These are phyloP conservation scores for Metarhizium brunneum DNA, from an alignment of 2,329 filamentous ascomycete species.

Conservation along the genomic window DNA sequence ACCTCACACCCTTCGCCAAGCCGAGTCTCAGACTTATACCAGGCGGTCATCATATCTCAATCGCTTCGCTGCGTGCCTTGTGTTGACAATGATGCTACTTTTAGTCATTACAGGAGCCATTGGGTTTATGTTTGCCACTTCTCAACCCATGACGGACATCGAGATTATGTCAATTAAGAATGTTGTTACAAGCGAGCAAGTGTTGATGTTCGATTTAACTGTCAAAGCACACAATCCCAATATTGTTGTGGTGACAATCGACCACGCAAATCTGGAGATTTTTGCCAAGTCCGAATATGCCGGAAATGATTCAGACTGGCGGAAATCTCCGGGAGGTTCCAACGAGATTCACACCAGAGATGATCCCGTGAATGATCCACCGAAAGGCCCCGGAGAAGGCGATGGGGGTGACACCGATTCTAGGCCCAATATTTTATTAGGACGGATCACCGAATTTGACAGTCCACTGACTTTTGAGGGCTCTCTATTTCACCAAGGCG, in stretches of 20 bases:
- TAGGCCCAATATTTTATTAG: slow-evolving; percentile 78
- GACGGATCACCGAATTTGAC: slow-evolving; percentile 78
- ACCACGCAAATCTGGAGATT: slow-evolving; percentile 80
- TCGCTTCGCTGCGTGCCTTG: slow-evolving; percentile 76
- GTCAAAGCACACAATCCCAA: slow-evolving; percentile 90
- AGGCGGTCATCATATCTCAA: slow-evolving; percentile 54
- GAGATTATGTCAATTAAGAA: slow-evolving; percentile 74
- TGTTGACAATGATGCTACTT: slow-evolving; percentile 73
- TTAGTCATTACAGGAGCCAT: slow-evolving; percentile 78
- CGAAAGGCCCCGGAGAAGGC: slow-evolving; percentile 19
- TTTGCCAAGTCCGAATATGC: slow-evolving; percentile 92
- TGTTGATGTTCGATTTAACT: slow-evolving; percentile 86
- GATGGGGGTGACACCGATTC: slow-evolving; percentile 56
- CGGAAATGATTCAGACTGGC: slow-evolving; percentile 57
- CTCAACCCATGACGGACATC: slow-evolving; percentile 74
- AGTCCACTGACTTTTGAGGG: slow-evolving; percentile 83
- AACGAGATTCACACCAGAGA: slow-evolving; percentile 18
- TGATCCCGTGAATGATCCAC: slow-evolving; percentile 27
- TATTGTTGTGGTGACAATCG: slow-evolving; percentile 76
- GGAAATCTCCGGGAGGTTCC: slow-evolving; percentile 29
- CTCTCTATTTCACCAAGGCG: slow-evolving; percentile 69
- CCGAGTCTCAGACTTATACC: slow-evolving; percentile 64
- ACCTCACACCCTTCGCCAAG: slow-evolving; percentile 51
- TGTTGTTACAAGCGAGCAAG: slow-evolving; percentile 86
- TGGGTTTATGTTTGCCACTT: slow-evolving; percentile 84